These are phyloP conservation scores for Penicillium sp. DNA, from an alignment of 2,329 filamentous ascomycete species.

Conservation along the genomic window DNA sequence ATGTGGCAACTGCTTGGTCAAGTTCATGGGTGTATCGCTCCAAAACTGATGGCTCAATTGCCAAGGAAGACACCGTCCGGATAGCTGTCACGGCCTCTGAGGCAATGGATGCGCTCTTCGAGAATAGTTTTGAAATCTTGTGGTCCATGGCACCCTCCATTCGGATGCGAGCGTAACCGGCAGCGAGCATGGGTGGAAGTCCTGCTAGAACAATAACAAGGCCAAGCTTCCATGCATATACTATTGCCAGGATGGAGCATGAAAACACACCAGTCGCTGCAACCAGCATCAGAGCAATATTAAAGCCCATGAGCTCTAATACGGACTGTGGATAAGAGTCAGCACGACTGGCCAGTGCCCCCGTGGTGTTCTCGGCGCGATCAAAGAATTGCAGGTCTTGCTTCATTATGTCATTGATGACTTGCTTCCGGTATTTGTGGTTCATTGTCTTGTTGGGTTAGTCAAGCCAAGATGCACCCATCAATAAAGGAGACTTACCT, in stretches of 20 bases:
- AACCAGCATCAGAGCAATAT: slow-evolving; percentile 51
- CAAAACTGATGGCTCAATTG: slow-evolving; percentile 45
- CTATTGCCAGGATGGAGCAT: slow-evolving; percentile 49
- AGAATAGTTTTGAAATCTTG: slow-evolving; percentile 33
- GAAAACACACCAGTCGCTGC: slow-evolving; percentile 49
- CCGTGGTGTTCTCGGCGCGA: slow-evolving; percentile 31
- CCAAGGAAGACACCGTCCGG: slow-evolving; percentile 50
- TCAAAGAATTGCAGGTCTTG: slow-evolving; percentile 38
- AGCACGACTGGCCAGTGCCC: slow-evolving; percentile 28
- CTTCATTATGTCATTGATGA: slow-evolving; percentile 26
- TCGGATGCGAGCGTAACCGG: slow-evolving; percentile 51
- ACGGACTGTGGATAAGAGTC: slow-evolving; percentile 40
- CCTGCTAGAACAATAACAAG: slow-evolving; percentile 51
- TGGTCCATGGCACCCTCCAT: slow-evolving; percentile 40
- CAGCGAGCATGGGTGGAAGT: slow-evolving; percentile 47
- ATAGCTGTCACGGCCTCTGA: slow-evolving; percentile 51
- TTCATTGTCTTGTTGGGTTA: slow-evolving; percentile 5
- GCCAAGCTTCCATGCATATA: slow-evolving; percentile 53
- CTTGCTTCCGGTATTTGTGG: slow-evolving; percentile 21
- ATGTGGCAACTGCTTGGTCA: slow-evolving; percentile 24
- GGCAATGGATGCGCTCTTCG: slow-evolving; percentile 44
- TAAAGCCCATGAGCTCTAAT: slow-evolving; percentile 51
- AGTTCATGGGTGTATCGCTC: slow-evolving; percentile 24
- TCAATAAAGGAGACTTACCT: slow-evolving; percentile 10
- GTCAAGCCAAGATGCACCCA: background rate